A percentile compares a stretch with the other conserved stretches of the same genome.
Conservation (phyloP, 345 rosid genomes). For the Balakata baccata region DNA sequence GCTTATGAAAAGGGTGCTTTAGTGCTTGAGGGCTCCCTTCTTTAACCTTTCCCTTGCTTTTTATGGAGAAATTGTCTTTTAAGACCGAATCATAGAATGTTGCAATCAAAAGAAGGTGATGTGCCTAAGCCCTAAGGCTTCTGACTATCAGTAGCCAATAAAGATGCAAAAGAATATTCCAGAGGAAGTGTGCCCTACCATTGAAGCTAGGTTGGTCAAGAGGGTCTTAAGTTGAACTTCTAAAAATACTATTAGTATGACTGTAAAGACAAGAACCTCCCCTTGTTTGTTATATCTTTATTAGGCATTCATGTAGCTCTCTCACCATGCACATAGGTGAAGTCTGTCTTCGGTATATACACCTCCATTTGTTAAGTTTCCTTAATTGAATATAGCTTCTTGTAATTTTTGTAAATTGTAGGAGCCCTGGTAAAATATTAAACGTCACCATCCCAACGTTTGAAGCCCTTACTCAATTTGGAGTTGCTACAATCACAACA, state of each 20-base stretch:
- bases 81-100: background rate
- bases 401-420: constrained; percentile 21
- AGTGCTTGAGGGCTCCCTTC: background rate
- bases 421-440: constrained; percentile 89
- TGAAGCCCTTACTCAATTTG: constrained; percentile 84
- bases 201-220: background rate
- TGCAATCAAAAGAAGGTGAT: background rate
- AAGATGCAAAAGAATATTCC: too few species aligned
- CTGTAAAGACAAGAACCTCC: background rate
- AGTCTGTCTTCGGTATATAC: too few species aligned
- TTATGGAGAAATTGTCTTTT: background rate
- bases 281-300: background rate
- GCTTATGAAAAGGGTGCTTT: background rate
- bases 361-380: background rate
- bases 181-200: background rate
- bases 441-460: constrained; percentile 72
- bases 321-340: background rate
- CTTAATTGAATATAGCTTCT: background rate
- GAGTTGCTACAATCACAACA: constrained; percentile 69
- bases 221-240: background rate
- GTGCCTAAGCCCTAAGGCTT: background rate
- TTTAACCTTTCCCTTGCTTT: background rate
- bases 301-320: background rate
- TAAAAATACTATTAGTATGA: background rate
- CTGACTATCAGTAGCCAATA: background rate